Evolutionary conservation across 768 basidiomycete species (phyloP), one percentile per base, ranked within the genome.

Genomic region (Suillus bovinus): DNA sequence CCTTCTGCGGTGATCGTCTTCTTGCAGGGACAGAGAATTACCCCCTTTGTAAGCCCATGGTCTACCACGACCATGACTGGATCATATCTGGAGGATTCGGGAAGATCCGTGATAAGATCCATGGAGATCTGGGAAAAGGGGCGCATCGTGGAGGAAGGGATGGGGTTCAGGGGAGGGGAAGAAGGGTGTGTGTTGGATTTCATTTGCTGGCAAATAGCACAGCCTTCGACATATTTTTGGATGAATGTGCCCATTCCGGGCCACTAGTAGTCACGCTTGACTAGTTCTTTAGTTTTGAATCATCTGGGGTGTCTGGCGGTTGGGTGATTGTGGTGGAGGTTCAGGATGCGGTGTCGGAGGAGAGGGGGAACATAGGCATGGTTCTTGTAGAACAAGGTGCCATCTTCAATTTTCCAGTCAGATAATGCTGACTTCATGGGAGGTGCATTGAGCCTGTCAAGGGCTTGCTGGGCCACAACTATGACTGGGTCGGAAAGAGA

Each of bases 11-110:
- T 63, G 44, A 66, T 53, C 17, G 39, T 64, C 38, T 69, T 62
- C 31, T 54, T 55, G 55, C 64, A 22, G 0, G 74, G 69, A 22
- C 71, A 61, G 63, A 75, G 73, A 55, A 71, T 66, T 16, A 33
- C 31, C 31, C 31, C 31, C 31, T 33, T 33, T 9, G 1, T 33
- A 33, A 33, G 31, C 7, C 31, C 5, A 33, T 33, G 31, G 31
- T 33, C 62, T 20, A 66, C 65, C 36, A 68, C 27, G 4, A 71
- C 68, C 59, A 71, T 33, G n/a, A 74, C 64, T 8, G 63, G 22
- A 57, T 72, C 56, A 59, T 63, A 66, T 2, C 38, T 14, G 1
- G 66, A 65, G 0, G 38, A 39, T 17, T 39, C 38, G 1, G 38
- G 38, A 0, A 39, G 16, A 5, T 39, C 16, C 5, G 38, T 39